Base-by-base conservation (phyloP, 352 stramenopile species). In the Phytopythium oedochilum region DNA sequence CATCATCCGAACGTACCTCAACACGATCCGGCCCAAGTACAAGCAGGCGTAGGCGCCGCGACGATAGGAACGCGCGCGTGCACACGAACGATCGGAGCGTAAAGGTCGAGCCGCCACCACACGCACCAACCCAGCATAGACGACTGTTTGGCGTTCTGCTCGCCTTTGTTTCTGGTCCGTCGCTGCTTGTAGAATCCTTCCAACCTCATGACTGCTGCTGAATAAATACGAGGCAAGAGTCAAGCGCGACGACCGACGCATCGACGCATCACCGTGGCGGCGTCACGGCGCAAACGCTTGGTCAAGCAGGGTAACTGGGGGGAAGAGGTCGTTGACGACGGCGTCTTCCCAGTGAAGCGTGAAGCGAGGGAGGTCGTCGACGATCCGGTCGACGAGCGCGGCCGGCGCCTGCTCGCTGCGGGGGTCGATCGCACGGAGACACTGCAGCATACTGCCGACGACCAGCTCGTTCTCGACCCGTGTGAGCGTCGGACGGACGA, bases 1-100 rank as follows among this genome's bases (percentile, higher is more conserved):
- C 23, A 45, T 74, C 22, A 62, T 89, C 39, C 82, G 82, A 42
- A 75, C 89, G 57, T 90, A 87, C 66, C 71, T 55, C 40, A 82
- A 78, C 45, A 65, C 79, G 32, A 60, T 92, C 45, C 66, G 66
- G n/a, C 50, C 72, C 51, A 89, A 92, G 63, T 52, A 72, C 22
- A 89, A 92, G 55, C 75, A 78, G 9, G 63, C 63, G n/a, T 86
- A 81, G 46, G n/a, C n/a, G 8, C 14, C 38, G 38, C 8, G 38
- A 4, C 20, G n/a, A 44, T 26, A 42, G 12, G 36, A 42, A 22
- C 36, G n/a, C n/a, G n/a, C n/a, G n/a, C n/a, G n/a, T n/a, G n/a
- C n/a, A n/a, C n/a, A n/a, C n/a, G n/a, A n/a, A n/a, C n/a, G n/a
- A n/a, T n/a, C n/a, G n/a, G n/a, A n/a, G n/a, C n/a, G n/a, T n/a